A percentile compares a stretch with the other conserved stretches of the same genome.
These are phyloP conservation scores for Collybia mongolica DNA, from an alignment of 768 basidiomycete genomes.

Conservation along the genomic window DNA sequence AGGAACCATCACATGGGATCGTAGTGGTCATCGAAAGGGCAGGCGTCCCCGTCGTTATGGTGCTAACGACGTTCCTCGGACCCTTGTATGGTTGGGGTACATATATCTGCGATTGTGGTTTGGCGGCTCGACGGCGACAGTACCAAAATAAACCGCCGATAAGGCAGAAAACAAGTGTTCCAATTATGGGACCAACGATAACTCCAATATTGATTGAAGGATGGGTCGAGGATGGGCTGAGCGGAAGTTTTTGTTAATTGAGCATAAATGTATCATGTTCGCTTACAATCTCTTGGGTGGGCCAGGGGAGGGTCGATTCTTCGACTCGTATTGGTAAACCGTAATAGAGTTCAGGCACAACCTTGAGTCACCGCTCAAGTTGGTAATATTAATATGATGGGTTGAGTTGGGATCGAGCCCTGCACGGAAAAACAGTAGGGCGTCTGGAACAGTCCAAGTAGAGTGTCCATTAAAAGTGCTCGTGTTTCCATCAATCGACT, in stretches of 20 bases:
- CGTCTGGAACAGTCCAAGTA: conserved; percentile 13
- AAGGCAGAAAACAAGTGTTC: conserved; percentile 2
- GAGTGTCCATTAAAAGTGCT: conserved; percentile 14
- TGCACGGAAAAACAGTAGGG: conserved; percentile 16
- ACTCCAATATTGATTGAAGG: conserved; percentile 9
- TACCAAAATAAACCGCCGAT: conserved; percentile 10
- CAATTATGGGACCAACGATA: conserved; percentile 11
- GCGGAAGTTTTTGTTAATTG: background rate
- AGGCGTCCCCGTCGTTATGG: background rate
- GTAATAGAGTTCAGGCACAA: conserved; percentile 17
- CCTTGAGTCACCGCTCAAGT: conserved; percentile 7
- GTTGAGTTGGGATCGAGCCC: conserved; percentile 12
- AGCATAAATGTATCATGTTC: background rate
- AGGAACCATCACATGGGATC: background rate
- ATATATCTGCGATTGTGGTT: background rate
- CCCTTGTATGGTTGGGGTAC: background rate
- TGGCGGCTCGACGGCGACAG: background rate
- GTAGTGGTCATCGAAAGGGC: background rate
- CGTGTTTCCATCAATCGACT: conserved; percentile 15
- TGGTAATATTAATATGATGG: conserved; percentile 15
- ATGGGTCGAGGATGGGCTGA: background rate
- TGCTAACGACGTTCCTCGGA: background rate
- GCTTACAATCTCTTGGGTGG: conserved; percentile 7
- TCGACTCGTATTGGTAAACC: conserved; percentile 10
- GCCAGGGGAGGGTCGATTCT: background rate